Evolutionary conservation across 2,329 filamentous ascomycete species (phyloP).

Genomic region (Calonectria pteridis): DNA sequence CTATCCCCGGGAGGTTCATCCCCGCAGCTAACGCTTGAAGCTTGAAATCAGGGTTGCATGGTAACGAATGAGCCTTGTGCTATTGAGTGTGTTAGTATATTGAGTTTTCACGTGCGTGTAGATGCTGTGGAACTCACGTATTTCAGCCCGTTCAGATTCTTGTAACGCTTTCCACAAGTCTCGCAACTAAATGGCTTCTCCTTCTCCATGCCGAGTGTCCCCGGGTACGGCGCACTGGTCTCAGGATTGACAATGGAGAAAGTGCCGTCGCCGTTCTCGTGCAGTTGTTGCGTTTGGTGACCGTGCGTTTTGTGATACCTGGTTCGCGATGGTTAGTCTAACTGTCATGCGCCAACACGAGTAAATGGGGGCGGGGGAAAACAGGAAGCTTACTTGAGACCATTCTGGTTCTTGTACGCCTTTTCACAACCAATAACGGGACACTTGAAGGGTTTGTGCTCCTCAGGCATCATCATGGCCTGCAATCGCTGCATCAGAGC

Average conservation of each 20-base stretch:
- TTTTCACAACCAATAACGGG: slow-evolving; percentile 99
- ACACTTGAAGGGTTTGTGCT: slow-evolving; percentile 97
- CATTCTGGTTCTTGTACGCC: slow-evolving; percentile 99
- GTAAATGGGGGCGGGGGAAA: background rate
- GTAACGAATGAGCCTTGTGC: slow-evolving; percentile 86
- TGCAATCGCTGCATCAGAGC: slow-evolving; percentile 68
- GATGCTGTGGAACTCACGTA: slow-evolving; percentile 69
- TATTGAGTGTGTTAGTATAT: slow-evolving; percentile 53
- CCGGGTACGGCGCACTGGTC: slow-evolving; percentile 93
- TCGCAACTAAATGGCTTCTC: slow-evolving; percentile 99
- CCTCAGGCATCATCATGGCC: slow-evolving; percentile 80
- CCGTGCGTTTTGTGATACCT: slow-evolving; percentile 85
- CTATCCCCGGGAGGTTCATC: slow-evolving; percentile 57
- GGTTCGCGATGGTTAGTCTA: slow-evolving; percentile 30
- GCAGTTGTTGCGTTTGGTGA: slow-evolving; percentile 95
- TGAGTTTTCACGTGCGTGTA: no score
- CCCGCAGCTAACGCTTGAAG: slow-evolving; percentile 59
- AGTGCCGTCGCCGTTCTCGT: slow-evolving; percentile 96
- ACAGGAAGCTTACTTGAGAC: slow-evolving; percentile 80
- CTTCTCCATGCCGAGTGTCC: slow-evolving; percentile 99
- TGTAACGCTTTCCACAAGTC: slow-evolving; percentile 97
- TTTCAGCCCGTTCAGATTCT: slow-evolving; percentile 98
- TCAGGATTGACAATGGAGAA: slow-evolving; percentile 99
- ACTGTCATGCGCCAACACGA: background rate
- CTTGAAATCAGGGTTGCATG: slow-evolving; percentile 86